These are phyloP conservation scores for Cornus florida DNA, from an alignment of 148 eudicot species.

Conservation along the genomic window DNA sequence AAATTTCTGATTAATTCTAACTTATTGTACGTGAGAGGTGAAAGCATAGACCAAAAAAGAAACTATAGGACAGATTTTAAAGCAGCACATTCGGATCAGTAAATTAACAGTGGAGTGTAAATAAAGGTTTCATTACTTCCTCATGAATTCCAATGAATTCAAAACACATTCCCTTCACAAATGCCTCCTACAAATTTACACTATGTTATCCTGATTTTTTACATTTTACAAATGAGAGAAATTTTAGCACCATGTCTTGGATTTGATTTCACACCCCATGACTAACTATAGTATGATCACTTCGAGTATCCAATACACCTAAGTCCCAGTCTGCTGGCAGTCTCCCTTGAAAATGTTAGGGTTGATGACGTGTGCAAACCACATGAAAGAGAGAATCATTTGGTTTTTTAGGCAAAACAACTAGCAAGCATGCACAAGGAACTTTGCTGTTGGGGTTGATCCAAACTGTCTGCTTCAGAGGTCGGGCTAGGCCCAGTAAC, in stretches of 20 bases:
- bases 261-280: too few species aligned
- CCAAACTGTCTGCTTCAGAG: neutral
- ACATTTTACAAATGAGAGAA: conserved; percentile 4
- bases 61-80: too few species aligned
- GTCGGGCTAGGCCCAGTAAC: neutral
- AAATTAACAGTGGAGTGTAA: too few species aligned
- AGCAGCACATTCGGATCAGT: too few species aligned
- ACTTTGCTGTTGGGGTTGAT: neutral
- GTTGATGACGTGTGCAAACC: too few species aligned
- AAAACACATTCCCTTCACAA: neutral
- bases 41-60: too few species aligned
- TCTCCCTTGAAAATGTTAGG: too few species aligned
- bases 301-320: conserved; percentile 20
- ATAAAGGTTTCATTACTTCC: neutral
- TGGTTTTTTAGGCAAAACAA: too few species aligned
- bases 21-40: too few species aligned
- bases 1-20: too few species aligned
- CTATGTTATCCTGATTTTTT: too few species aligned
- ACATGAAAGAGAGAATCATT: neutral
- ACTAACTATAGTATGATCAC: neutral
- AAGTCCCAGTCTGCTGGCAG: neutral
- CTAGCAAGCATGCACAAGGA: neutral
- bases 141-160: too few species aligned
- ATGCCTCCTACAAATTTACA: neutral
- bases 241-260: neutral